A percentile compares a stretch with the other conserved stretches of the same genome.
Evolutionary conservation across 1,284 basidiomycete species (phyloP).

Genomic region (Leccinum fallax): DNA sequence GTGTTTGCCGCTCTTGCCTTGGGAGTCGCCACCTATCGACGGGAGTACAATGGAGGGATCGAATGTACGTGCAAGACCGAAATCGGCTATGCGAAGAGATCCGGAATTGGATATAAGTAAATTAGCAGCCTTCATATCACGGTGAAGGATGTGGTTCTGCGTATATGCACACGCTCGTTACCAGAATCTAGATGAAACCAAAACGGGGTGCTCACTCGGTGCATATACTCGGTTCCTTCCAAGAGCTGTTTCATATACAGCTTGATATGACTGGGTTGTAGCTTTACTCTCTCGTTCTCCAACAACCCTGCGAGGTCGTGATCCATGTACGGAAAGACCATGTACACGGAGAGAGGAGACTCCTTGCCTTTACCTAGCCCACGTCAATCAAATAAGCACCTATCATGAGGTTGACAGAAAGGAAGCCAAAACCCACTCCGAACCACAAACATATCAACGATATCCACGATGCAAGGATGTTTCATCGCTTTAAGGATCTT

Average conservation of each 20-base stretch:
- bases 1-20: conserved; percentile 42
- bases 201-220: conserved; percentile 57
- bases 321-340: conserved; percentile 99
- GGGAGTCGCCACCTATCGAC: conserved; percentile 21
- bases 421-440: conserved; percentile 50
- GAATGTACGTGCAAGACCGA: conserved; percentile 88
- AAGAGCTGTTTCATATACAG: conserved; percentile 95
- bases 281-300: conserved; percentile 85
- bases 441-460: conserved; percentile 91
- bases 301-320: conserved; percentile 96
- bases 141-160: conserved; percentile 94
- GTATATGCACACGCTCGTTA: conserved; percentile 5
- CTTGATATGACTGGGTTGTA: conserved; percentile 87
- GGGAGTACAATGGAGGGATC: conserved; percentile 50
- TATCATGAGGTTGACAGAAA: neutral
- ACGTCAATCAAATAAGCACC: conserved; percentile 6
- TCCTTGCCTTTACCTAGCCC: conserved; percentile 58
- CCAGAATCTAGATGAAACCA: neutral
- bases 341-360: conserved; percentile 82
- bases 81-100: conserved; percentile 89
- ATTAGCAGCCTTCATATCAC: conserved; percentile 99
- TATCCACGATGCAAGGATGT: conserved; percentile 85
- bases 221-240: conserved; percentile 95
- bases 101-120: conserved; percentile 90
- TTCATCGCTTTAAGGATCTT: conserved; percentile 91